Percentiles rank a stretch among this genome's conserved stretches.
phyloP scores from a whole-genome alignment of 768 basidiomycete genomes.

The Pleurotus djamor region DNA sequence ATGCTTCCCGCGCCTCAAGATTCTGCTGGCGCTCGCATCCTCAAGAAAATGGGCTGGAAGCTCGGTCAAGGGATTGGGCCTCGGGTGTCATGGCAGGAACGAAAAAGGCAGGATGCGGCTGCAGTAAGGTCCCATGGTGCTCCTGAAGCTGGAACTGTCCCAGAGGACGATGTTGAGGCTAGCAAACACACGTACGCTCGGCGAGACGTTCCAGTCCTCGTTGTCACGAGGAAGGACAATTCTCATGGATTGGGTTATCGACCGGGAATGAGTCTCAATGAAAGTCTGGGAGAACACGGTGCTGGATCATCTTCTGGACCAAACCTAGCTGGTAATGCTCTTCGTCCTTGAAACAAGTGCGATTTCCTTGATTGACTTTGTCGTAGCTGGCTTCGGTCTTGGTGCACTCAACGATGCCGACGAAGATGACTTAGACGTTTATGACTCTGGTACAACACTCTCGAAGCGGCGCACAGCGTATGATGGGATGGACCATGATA shows the following conservation, averaged over 20 bases:
- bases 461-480: slow-evolving; percentile 55
- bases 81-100: slow-evolving; percentile 74
- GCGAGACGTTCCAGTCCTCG: slow-evolving; percentile 66
- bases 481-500: slow-evolving; percentile 61
- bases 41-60: slow-evolving; percentile 97
- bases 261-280: slow-evolving; percentile 61
- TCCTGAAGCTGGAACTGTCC: slow-evolving; percentile 31
- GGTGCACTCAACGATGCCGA: slow-evolving; percentile 93
- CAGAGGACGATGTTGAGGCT: slow-evolving; percentile 76
- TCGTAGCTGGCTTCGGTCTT: slow-evolving; percentile 79
- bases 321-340: slow-evolving; percentile 47
- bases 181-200: slow-evolving; percentile 86
- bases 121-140: slow-evolving; percentile 29
- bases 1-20: slow-evolving; percentile 75
- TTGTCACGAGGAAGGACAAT: slow-evolving; percentile 70
- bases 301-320: slow-evolving; percentile 39
- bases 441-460: slow-evolving; percentile 44
- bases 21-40: slow-evolving; percentile 79
- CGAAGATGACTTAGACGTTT: slow-evolving; percentile 87
- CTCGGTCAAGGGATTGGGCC: slow-evolving; percentile 93
- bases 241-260: slow-evolving; percentile 79
- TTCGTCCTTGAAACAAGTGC: neutral
- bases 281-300: slow-evolving; percentile 45
- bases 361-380: neutral
- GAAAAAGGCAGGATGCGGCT: slow-evolving; percentile 67